phyloP scores from a whole-genome alignment of 2,329 filamentous ascomycete genomes.

The Xylariaceae sp. region DNA sequence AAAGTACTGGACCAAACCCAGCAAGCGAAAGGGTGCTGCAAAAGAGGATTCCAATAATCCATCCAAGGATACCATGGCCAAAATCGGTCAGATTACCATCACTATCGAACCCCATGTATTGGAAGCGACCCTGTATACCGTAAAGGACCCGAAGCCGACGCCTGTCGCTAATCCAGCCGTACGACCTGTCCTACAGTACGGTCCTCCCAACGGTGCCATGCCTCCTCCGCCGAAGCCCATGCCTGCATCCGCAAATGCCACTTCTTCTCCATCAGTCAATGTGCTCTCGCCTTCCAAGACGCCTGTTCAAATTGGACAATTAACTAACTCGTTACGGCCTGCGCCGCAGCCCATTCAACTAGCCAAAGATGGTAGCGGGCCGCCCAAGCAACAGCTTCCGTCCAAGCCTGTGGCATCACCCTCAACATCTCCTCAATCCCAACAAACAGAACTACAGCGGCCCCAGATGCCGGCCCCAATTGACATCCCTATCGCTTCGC shows the following conservation, averaged over 20 bases:
- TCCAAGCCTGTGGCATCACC: constrained; percentile 22
- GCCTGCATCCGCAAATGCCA: constrained; percentile 28
- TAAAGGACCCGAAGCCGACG: constrained; percentile 59
- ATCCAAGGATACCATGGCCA: constrained; percentile 66
- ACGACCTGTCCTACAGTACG: constrained; percentile 62
- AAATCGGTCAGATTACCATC: constrained; percentile 68
- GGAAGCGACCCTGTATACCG: constrained; percentile 68
- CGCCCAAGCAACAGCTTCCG: constrained; percentile 16
- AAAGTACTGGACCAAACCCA: constrained; percentile 72
- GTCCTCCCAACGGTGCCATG: constrained; percentile 60
- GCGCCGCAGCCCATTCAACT: constrained; percentile 1
- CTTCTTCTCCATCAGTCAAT: constrained; percentile 15
- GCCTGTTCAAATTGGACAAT: constrained; percentile 4
- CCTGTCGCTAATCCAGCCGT: constrained; percentile 36
- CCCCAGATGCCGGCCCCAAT: constrained; percentile 17
- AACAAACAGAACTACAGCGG: constrained; percentile 21
- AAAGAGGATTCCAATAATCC: constrained; percentile 64
- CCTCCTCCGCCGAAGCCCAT: constrained; percentile 46
- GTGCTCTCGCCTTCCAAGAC: constrained; percentile 5
- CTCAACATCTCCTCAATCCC: constrained; percentile 15
- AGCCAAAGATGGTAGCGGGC: constrained; percentile 5
- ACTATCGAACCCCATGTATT: constrained; percentile 77
- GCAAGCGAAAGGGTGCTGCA: constrained; percentile 61
- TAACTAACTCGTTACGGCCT: background rate
- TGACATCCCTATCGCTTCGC: constrained; percentile 23